A percentile compares a stretch with the other conserved stretches of the same genome.
These are phyloP conservation scores for Hibiscus trionum DNA, from an alignment of 345 rosid species.

Conservation along the genomic window DNA sequence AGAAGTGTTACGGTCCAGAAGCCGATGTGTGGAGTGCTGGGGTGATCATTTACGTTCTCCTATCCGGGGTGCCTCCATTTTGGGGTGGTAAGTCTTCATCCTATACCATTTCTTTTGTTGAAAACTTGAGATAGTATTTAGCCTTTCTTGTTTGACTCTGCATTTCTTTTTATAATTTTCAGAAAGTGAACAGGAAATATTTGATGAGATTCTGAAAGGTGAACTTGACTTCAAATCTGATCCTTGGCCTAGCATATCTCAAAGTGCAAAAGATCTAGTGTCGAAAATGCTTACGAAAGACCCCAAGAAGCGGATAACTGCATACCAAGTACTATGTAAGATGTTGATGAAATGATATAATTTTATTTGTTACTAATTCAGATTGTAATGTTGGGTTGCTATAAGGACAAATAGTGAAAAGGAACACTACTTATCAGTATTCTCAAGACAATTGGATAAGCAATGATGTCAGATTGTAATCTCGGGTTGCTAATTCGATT, in stretches of 20 bases:
- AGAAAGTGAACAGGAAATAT: constrained; percentile 76
- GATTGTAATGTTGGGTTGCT: too few species aligned
- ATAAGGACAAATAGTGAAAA: too few species aligned
- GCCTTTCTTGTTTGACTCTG: not conserved
- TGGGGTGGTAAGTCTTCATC: not conserved
- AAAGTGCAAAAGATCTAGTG: constrained; percentile 76
- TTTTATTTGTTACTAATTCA: not conserved
- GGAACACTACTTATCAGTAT: too few species aligned
- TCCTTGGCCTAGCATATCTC: constrained; percentile 86
- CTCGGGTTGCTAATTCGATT: not conserved
- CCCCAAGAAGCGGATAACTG: constrained; percentile 53
- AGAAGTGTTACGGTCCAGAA: not conserved
- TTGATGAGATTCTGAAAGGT: constrained; percentile 65
- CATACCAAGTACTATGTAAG: constrained; percentile 73
- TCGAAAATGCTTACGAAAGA: constrained; percentile 70
- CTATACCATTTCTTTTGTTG: not conserved
- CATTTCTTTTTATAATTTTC: not conserved
- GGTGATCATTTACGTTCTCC: not conserved
- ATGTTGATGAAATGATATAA: not conserved
- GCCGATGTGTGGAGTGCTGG: not conserved
- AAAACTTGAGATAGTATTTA: not conserved
- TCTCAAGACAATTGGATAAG: too few species aligned
- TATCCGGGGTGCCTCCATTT: not conserved
- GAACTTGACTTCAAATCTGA: constrained; percentile 24
- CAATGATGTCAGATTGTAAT: too few species aligned